These are phyloP conservation scores for Ocimum tenuiflorum DNA, from an alignment of 257 asterid genomes.

Conservation along the genomic window DNA sequence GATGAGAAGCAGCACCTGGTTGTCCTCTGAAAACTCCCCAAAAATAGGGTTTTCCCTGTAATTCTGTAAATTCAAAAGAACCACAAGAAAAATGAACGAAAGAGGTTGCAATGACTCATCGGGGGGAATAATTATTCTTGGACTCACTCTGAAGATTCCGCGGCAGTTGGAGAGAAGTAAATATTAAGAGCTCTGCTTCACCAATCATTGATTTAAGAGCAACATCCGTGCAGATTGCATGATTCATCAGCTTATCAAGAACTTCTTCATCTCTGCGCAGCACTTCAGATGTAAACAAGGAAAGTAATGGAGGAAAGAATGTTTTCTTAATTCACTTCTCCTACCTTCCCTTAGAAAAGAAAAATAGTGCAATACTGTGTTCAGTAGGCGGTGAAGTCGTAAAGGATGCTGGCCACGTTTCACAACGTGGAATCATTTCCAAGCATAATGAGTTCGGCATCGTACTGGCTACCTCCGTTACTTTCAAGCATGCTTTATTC, in stretches of 20 bases:
- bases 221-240: slow-evolving; percentile 29
- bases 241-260: slow-evolving; percentile 34
- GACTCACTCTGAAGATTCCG: slow-evolving; percentile 41
- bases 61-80: slow-evolving; percentile 35
- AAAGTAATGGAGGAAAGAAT: neutral
- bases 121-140: neutral
- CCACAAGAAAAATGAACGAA: neutral
- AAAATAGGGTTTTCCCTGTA: slow-evolving; percentile 42
- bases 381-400: slow-evolving; percentile 33
- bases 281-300: slow-evolving; percentile 5
- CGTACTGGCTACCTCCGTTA: slow-evolving; percentile 25
- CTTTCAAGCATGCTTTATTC: slow-evolving; percentile 25
- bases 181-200: slow-evolving; percentile 41
- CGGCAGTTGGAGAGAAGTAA: slow-evolving; percentile 47
- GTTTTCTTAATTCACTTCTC: neutral
- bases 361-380: slow-evolving; percentile 30
- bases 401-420: slow-evolving; percentile 35
- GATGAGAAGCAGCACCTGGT: slow-evolving; percentile 16
- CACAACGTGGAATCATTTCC: slow-evolving; percentile 33
- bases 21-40: slow-evolving; percentile 55
- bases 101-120: neutral
- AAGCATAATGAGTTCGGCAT: slow-evolving; percentile 30
- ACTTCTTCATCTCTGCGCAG: slow-evolving; percentile 38
- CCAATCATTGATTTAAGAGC: slow-evolving; percentile 39
- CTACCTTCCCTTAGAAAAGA: slow-evolving; percentile 37